Conservation (phyloP, 2,329 filamentous ascomycete species). For the Ophiostoma australiae region DNA sequence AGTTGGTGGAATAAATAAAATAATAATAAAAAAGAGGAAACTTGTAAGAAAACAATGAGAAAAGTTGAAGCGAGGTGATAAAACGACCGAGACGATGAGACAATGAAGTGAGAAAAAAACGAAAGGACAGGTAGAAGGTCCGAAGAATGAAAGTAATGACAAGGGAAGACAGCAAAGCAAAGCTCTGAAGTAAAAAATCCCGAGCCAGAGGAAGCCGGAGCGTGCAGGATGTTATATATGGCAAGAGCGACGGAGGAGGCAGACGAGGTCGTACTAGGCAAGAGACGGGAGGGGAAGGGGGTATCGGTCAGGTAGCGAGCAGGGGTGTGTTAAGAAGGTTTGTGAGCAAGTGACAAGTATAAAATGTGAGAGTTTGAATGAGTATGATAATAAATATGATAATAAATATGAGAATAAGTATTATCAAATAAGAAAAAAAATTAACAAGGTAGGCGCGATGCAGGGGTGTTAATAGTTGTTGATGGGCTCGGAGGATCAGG, state of each 20-base stretch:
- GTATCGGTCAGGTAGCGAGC: background rate
- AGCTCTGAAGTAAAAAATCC: background rate
- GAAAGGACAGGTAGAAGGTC: background rate
- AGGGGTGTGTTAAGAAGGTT: background rate
- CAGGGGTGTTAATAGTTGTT: background rate
- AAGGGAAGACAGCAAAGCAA: slow-evolving; percentile 8
- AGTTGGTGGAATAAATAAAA: slow-evolving; percentile 1
- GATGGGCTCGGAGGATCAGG: background rate
- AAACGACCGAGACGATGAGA: slow-evolving; percentile 6
- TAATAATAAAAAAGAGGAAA: background rate
- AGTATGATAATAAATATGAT: background rate
- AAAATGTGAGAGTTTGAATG: background rate
- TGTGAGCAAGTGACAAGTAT: background rate
- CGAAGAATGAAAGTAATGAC: slow-evolving; percentile 8
- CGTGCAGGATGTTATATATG: slow-evolving; percentile 19
- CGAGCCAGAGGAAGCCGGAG: slow-evolving; percentile 14
- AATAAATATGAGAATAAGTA: too few species aligned
- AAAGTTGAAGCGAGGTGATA: background rate
- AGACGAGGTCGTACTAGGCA: slow-evolving; percentile 16
- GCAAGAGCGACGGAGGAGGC: background rate
- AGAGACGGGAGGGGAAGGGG: background rate
- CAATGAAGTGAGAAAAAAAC: background rate
- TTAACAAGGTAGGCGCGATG: background rate
- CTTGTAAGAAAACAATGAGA: background rate
- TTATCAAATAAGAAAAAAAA: background rate